Evolutionary conservation across 257 asterid species (phyloP).

Genomic region (Handroanthus guayacan): DNA sequence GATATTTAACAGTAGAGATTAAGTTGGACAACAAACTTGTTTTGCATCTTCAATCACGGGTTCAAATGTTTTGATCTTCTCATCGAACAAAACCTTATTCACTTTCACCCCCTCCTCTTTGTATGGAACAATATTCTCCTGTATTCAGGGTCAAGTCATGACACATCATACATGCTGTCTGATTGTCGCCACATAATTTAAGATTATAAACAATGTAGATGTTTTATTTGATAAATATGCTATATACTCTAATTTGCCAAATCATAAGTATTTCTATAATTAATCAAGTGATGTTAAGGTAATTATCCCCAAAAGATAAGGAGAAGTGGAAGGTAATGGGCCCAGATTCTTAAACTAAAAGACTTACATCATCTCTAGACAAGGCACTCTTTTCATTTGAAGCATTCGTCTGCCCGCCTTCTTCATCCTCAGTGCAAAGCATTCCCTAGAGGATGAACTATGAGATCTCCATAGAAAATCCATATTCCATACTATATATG

Average conservation of each 20-base stretch:
- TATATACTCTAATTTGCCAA: too few species aligned
- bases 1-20: background rate
- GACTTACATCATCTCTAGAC: slow-evolving; percentile 42
- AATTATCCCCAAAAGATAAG: too few species aligned
- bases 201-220: too few species aligned
- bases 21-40: slow-evolving; percentile 41
- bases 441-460: slow-evolving; percentile 46
- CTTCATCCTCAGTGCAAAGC: slow-evolving; percentile 44
- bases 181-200: too few species aligned
- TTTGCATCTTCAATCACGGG: slow-evolving; percentile 53
- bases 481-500: background rate
- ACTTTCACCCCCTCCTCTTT: slow-evolving; percentile 37
- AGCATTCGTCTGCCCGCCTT: slow-evolving; percentile 4
- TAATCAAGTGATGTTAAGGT: too few species aligned
- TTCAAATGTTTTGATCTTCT: slow-evolving; percentile 56
- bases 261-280: too few species aligned
- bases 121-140: slow-evolving; percentile 37
- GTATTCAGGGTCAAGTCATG: slow-evolving; percentile 21
- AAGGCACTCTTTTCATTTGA: slow-evolving; percentile 30
- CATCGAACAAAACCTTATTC: slow-evolving; percentile 27
- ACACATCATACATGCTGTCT: too few species aligned
- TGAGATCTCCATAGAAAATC: background rate
- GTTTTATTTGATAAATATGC: too few species aligned
- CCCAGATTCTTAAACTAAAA: background rate
- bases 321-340: too few species aligned